Percentiles rank a stretch among this genome's conserved stretches.
These are phyloP conservation scores for Aureobasidium sp. DNA, from an alignment of 2,329 filamentous ascomycete species.

Conservation along the genomic window DNA sequence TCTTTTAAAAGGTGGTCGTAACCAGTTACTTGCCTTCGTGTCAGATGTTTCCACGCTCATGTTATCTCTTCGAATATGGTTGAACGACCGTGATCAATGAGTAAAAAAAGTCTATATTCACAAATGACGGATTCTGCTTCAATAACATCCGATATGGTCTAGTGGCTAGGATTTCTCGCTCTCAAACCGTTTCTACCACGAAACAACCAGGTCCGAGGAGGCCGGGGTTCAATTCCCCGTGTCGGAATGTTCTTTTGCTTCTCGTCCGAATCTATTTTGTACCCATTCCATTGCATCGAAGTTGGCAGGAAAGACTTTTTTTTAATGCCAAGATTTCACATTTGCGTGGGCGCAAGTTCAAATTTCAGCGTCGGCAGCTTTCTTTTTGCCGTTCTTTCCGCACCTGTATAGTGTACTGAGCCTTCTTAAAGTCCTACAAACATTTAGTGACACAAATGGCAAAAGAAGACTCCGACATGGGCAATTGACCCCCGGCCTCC, in stretches of 20 bases:
- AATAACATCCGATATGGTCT: background rate
- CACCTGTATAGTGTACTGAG: background rate
- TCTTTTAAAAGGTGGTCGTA: no score
- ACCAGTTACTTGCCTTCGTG: no score
- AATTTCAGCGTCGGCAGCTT: background rate
- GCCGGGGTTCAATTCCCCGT: constrained; percentile 11
- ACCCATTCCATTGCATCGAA: background rate
- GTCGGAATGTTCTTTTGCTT: background rate
- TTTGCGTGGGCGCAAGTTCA: background rate
- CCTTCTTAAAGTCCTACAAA: no score
- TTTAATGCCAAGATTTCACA: background rate
- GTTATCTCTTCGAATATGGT: background rate
- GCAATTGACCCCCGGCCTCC: no score
- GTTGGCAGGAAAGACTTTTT: background rate
- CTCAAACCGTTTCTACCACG: background rate
- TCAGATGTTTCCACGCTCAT: no score
- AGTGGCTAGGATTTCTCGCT: constrained; percentile 1
- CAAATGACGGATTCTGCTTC: background rate
- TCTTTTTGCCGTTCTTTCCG: background rate
- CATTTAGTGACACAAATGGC: no score
- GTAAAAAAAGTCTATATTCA: background rate
- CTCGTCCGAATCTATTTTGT: background rate
- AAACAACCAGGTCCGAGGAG: background rate
- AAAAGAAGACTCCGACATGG: no score
- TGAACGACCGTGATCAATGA: no score